Evolutionary conservation across 1,139 yeast species (phyloP), one percentile per base, ranked within the genome.

Genomic region (Diutina rugosa): DNA sequence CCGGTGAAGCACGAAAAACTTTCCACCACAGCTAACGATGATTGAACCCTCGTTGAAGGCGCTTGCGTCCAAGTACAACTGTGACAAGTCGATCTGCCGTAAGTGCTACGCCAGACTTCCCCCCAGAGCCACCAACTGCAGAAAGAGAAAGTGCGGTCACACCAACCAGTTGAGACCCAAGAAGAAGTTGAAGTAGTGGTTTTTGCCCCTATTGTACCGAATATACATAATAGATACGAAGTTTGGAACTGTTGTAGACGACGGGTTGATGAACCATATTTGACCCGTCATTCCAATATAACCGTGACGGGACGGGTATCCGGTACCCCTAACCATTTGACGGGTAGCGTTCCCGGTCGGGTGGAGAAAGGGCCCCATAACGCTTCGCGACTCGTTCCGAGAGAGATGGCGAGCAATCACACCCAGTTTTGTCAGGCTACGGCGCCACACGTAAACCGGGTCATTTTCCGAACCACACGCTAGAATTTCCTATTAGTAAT

Each of bases 71-170:
- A 93, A 93, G 83, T 93, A 88, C 90, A 93, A 93, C 96, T 93
- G 98, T 85, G 99, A 93, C 69, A 93, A 93, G 83, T 79, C 97
- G 68, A 93, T 93, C 77, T 93, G 99, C 85, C 95, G 99, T 82
- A 89, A 90, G 79, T 93, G 99, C 85, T 93, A 93, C 87, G 98
- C 99, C 72, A 95, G 99, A 86, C 90, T 93, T 76, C 99, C 99
- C 74, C 97, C 98, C 79, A 93, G 98, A 87, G 99, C 99, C 71
- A 93, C 98, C 81, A 93, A 93, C 97, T 93, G 99, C 87, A 90
- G 99, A 85, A 93, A 93, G 98, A 90, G 97, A 90, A 93, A 93
- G 87, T 93, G 99, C 81, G 99, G 99, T 74, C 99, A 93, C 95
- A 84, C 97, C 79, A 93, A 93, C 85, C 99, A 93, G 85, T 89